phyloP scores from a whole-genome alignment of 306 rosid genomes.

The Pterocarpus santalinus region DNA sequence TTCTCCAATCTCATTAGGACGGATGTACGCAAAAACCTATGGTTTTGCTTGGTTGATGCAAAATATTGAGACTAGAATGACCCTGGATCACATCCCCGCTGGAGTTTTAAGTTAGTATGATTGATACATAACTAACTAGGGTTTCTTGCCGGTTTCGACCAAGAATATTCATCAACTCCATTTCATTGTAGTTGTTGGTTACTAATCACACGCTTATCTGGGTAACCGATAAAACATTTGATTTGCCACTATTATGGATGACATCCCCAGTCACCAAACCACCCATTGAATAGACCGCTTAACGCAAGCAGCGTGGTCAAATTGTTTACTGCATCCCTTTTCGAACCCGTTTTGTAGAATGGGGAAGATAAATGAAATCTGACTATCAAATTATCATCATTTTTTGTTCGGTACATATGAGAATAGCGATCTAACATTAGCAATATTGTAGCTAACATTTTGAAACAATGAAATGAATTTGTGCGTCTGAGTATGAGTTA shows the following conservation, averaged over 20 bases:
- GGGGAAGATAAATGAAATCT: background rate
- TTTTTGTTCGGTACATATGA: background rate
- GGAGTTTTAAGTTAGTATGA: background rate
- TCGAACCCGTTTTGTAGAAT: too few relatives aligned
- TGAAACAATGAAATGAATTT: background rate
- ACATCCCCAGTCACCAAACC: background rate
- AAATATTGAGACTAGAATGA: background rate
- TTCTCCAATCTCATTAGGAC: too few relatives aligned
- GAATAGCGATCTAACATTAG: too few relatives aligned
- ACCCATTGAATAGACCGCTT: background rate
- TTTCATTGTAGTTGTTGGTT: conserved; percentile 8
- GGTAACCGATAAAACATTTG: conserved; percentile 8
- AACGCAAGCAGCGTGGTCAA: background rate
- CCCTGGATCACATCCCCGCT: conserved; percentile 6
- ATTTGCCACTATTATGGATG: background rate
- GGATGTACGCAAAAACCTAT: too few relatives aligned
- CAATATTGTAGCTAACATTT: background rate
- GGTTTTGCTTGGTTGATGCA: background rate
- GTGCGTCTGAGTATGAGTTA: background rate
- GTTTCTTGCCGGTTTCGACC: conserved; percentile 20
- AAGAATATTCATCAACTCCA: background rate
- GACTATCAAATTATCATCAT: background rate
- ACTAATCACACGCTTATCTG: conserved; percentile 4
- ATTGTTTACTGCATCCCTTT: background rate
- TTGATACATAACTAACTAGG: background rate